A percentile compares a stretch with the other conserved stretches of the same genome.
These are phyloP conservation scores for Platanus orientalis DNA, from an alignment of 164 flowering plant species.

Conservation along the genomic window DNA sequence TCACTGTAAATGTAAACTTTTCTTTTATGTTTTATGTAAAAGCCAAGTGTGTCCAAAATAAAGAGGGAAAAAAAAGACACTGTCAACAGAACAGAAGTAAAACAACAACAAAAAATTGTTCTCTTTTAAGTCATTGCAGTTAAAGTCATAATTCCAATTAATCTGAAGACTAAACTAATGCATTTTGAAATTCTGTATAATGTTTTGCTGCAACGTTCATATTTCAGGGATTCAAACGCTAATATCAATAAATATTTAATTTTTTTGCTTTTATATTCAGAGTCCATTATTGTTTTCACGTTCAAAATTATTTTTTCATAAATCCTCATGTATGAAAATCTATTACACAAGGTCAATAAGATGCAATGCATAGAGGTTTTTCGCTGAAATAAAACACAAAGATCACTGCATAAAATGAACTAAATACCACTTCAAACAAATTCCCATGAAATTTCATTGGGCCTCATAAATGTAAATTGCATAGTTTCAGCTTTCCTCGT, in stretches of 20 bases:
- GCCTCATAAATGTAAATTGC: background rate
- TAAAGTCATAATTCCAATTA: background rate
- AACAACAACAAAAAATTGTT: background rate
- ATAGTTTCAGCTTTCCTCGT: background rate
- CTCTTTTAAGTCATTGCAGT: background rate
- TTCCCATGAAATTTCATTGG: background rate
- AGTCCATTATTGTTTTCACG: too few species aligned
- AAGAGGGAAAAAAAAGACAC: too few species aligned
- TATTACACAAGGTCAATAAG: background rate
- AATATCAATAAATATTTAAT: too few species aligned
- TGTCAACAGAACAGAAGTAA: background rate
- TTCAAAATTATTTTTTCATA: too few species aligned
- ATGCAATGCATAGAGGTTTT: background rate
- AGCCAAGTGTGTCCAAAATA: background rate
- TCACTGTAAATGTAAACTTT: background rate
- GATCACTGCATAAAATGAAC: background rate
- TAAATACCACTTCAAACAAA: background rate
- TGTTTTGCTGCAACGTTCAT: too few species aligned
- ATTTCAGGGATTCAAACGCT: too few species aligned
- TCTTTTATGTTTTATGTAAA: too few species aligned
- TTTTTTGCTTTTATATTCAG: too few species aligned
- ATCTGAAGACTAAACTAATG: background rate
- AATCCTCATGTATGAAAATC: too few species aligned
- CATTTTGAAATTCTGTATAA: background rate
- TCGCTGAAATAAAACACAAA: too few species aligned